Conservation (phyloP, 257 asterid genomes). For the Henckelia pumila region DNA sequence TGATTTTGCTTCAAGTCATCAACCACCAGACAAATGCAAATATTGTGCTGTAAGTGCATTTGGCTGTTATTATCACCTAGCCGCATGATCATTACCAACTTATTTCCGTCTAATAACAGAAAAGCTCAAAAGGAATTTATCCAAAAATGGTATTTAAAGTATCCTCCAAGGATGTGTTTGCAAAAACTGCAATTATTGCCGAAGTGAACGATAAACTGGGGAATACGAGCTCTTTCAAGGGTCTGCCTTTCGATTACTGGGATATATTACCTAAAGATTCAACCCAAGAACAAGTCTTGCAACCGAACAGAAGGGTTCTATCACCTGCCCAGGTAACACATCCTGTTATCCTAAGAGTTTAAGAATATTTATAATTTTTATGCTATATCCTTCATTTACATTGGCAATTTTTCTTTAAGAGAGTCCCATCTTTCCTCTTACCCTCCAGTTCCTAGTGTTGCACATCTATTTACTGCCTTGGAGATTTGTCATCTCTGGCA, state of each 20-base stretch:
- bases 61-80: conserved; percentile 24
- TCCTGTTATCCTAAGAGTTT: conserved; percentile 25
- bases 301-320: conserved; percentile 51
- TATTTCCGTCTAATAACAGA: conserved; percentile 50
- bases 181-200: conserved; percentile 69
- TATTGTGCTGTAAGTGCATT: conserved; percentile 77
- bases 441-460: not conserved
- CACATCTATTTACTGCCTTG: conserved; percentile 1
- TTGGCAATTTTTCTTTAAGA: not conserved
- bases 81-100: conserved; percentile 29
- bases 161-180: conserved; percentile 64
- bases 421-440: not conserved
- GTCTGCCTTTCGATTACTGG: conserved; percentile 82
- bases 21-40: conserved; percentile 47
- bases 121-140: conserved; percentile 45
- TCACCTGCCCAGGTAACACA: conserved; percentile 72
- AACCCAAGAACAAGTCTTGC: conserved; percentile 34
- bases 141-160: conserved; percentile 79
- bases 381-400: no score
- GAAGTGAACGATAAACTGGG: conserved; percentile 47
- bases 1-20: conserved; percentile 32
- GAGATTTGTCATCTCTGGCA: conserved; percentile 13
- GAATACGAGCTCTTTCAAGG: conserved; percentile 24
- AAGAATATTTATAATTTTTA: conserved; percentile 12
- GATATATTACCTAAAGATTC: conserved; percentile 66